Conservation (phyloP, 2,329 filamentous ascomycete species). For the Ilyonectria sp. region DNA sequence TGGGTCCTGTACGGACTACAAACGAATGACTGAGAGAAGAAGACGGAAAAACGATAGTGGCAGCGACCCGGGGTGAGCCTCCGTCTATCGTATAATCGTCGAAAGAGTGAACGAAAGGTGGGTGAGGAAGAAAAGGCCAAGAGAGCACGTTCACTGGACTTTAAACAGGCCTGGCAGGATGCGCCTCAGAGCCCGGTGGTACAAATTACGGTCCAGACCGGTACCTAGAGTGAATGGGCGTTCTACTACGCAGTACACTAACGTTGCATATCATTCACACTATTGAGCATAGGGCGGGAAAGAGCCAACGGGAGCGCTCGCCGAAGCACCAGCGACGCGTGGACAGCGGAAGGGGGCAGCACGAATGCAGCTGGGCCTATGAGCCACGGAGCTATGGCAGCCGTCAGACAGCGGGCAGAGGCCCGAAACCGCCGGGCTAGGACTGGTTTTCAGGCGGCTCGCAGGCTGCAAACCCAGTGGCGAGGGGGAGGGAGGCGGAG, state of each 20-base stretch:
- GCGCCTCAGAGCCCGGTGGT: background rate
- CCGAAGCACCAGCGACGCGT: no score
- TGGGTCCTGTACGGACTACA: background rate
- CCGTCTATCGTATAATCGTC: background rate
- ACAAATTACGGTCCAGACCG: background rate
- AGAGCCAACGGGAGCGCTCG: no score
- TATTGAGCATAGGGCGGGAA: no score
- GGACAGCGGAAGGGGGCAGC: no score
- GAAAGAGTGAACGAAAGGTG: background rate
- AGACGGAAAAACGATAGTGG: conserved; percentile 8
- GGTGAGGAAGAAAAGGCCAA: background rate
- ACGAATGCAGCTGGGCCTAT: background rate
- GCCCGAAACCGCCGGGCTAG: background rate
- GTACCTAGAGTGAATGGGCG: background rate
- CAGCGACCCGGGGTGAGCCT: background rate
- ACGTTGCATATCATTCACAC: no score
- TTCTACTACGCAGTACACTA: background rate
- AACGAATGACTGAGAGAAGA: conserved; percentile 14
- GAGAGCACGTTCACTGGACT: background rate
- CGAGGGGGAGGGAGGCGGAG: no score
- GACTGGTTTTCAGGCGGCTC: no score
- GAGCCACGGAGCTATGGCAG: background rate
- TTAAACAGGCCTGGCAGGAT: background rate
- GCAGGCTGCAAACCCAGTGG: no score
- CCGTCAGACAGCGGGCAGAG: background rate